A percentile compares a stretch with the other conserved stretches of the same genome.
phyloP scores from a whole-genome alignment of 2,329 filamentous ascomycete genomes.

The Alternaria triticina region DNA sequence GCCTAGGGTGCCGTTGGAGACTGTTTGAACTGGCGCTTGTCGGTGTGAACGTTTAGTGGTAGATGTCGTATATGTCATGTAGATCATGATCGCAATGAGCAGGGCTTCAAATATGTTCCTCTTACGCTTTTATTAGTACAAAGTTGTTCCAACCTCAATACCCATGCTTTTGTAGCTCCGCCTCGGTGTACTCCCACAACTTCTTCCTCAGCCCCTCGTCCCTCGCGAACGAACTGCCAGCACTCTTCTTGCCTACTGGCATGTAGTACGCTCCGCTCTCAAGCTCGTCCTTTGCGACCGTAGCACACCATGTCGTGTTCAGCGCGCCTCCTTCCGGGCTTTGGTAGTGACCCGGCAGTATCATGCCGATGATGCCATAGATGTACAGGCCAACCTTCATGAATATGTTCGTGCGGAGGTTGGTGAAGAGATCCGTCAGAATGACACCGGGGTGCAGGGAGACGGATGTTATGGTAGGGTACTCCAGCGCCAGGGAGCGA shows the following conservation, averaged over 20 bases:
- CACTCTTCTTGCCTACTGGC: constrained; percentile 37
- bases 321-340: constrained; percentile 44
- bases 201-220: constrained; percentile 44
- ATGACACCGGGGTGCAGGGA: constrained; percentile 59
- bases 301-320: constrained; percentile 54
- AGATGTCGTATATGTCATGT: neutral
- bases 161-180: constrained; percentile 41
- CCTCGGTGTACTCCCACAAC: constrained; percentile 49
- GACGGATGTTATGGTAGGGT: constrained; percentile 54
- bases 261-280: constrained; percentile 53
- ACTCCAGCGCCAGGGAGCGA: constrained; percentile 49
- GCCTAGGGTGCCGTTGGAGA: neutral
- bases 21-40: neutral
- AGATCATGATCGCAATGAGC: neutral
- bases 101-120: neutral
- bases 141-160: constrained; percentile 18
- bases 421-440: constrained; percentile 51
- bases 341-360: constrained; percentile 40
- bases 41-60: neutral
- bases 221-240: constrained; percentile 30
- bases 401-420: constrained; percentile 30
- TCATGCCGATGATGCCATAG: constrained; percentile 25
- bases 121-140: neutral
- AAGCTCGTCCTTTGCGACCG: constrained; percentile 41
- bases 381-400: constrained; percentile 34